Evolutionary conservation across 768 basidiomycete species (phyloP).

Genomic region (Paxillus involutus): DNA sequence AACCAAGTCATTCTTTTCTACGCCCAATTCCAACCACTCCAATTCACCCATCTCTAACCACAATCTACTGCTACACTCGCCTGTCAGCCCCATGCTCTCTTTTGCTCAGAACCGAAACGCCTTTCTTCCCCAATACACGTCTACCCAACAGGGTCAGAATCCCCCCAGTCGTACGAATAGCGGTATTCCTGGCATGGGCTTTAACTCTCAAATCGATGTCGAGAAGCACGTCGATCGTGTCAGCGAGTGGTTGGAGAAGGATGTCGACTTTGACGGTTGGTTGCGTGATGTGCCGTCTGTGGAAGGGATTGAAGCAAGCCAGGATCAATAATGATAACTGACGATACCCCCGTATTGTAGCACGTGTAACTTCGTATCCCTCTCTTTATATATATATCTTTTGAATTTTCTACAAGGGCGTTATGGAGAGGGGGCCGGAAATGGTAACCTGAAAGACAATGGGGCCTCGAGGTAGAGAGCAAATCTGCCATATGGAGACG

Average conservation of each 20-base stretch:
- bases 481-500: conserved; percentile 15
- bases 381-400: conserved; percentile 18
- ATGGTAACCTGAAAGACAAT: conserved; percentile 28
- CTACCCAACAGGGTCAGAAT: conserved; percentile 32
- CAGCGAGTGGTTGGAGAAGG: conserved; percentile 54
- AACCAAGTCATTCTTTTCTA: conserved; percentile 37
- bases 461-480: conserved; percentile 27
- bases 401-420: not conserved
- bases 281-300: conserved; percentile 40
- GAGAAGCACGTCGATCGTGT: conserved; percentile 54
- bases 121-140: conserved; percentile 38
- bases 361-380: conserved; percentile 13
- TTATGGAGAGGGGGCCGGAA: conserved; percentile 9
- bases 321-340: conserved; percentile 12
- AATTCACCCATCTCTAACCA: conserved; percentile 23
- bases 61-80: conserved; percentile 33
- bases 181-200: conserved; percentile 40
- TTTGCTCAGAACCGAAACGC: conserved; percentile 35
- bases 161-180: conserved; percentile 19
- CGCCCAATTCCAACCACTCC: conserved; percentile 34
- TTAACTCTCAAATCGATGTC: conserved; percentile 60
- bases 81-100: conserved; percentile 31
- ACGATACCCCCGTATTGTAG: conserved; percentile 5
- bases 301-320: conserved; percentile 20
- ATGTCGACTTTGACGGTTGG: conserved; percentile 59